A percentile compares a stretch with the other conserved stretches of the same genome.
phyloP scores from a whole-genome alignment of 805 yeast genomes.

The Schizosaccharomyces cryophilus region DNA sequence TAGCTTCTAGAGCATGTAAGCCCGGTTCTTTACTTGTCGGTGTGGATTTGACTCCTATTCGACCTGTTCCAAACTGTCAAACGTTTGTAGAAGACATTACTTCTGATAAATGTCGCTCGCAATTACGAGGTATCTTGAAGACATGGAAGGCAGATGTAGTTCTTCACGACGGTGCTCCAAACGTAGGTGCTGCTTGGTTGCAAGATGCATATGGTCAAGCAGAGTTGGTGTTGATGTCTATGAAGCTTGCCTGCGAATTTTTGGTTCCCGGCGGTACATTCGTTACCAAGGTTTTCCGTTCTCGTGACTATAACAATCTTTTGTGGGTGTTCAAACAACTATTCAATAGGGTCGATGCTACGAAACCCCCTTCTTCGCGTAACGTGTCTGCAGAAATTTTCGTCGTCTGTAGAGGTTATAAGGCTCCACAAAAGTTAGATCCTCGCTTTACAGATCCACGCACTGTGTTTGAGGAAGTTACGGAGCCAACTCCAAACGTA shows the following conservation, averaged over 20 bases:
- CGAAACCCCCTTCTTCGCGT: conserved; percentile 97
- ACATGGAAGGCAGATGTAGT: conserved; percentile 94
- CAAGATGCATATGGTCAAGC: conserved; percentile 98
- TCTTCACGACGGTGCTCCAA: conserved; percentile 98
- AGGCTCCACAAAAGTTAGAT: conserved; percentile 86
- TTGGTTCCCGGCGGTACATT: conserved; percentile 79
- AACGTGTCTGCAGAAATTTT: conserved; percentile 97
- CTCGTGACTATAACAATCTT: conserved; percentile 91
- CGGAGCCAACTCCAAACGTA: conserved; percentile 29
- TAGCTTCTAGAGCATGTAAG: conserved; percentile 82
- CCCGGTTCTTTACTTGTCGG: conserved; percentile 82
- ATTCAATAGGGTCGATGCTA: conserved; percentile 91
- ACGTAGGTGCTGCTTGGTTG: conserved; percentile 98
- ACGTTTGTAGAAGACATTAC: conserved; percentile 94
- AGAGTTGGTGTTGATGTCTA: conserved; percentile 78
- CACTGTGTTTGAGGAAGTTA: conserved; percentile 81
- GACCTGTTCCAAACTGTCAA: conserved; percentile 81
- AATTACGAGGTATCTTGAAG: conserved; percentile 81
- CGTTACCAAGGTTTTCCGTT: conserved; percentile 88
- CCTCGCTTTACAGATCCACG: conserved; percentile 78
- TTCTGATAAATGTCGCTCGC: conserved; percentile 90
- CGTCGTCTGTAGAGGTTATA: conserved; percentile 86
- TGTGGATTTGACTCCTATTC: conserved; percentile 96
- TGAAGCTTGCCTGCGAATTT: conserved; percentile 83
- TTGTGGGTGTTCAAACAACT: conserved; percentile 95